Evolutionary conservation across 208 protist species (phyloP), one percentile per base, ranked within the genome.

Genomic region (Herpetomonas muscarum): DNA sequence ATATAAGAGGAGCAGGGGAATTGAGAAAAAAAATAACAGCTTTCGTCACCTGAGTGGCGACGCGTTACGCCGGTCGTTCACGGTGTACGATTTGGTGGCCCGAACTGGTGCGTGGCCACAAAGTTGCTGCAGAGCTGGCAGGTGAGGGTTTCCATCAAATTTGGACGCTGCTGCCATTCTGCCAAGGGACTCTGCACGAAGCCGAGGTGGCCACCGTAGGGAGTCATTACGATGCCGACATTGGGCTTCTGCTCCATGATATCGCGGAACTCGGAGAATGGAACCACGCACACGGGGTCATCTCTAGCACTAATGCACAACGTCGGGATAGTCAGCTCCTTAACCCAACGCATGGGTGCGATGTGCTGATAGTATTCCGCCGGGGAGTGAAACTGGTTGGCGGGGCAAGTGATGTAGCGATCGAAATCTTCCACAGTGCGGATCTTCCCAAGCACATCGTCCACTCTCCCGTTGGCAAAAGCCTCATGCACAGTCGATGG

Each of bases 311-410:
- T 72, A 45, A 88, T 51, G 68, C 80, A 92, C 31, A 92, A 70
- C 15, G 74, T 57, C 5, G 85, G 85, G 26, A 88, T 66, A 1
- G 57, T 67, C n/a, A 60, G 57, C 48, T 77, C 48, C 2, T 46
- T 52, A n/a, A 91, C 61, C 67, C 74, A 85, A 30, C 67, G 45
- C 34, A 84, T 48, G 5, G 69, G 60, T 28, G 68, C 77, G 34
- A 85, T 67, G 49, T 77, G 66, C 7, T 44, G 42, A 50, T 92
- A 87, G 70, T 88, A 92, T n/a, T 81, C 74, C 45, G 75, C 60
- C 21, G 73, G 71, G 13, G 50, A 67, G 0, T 59, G 62, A 39
- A 82, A 92, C 17, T 73, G 72, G 53, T 83, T 74, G 46, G 75
- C 64, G 1, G 85, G 85, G 1, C 74, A 78, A 15, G 58, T 86